These are phyloP conservation scores for Ziziphus jujuba DNA, from an alignment of 306 rosid genomes.

Conservation along the genomic window DNA sequence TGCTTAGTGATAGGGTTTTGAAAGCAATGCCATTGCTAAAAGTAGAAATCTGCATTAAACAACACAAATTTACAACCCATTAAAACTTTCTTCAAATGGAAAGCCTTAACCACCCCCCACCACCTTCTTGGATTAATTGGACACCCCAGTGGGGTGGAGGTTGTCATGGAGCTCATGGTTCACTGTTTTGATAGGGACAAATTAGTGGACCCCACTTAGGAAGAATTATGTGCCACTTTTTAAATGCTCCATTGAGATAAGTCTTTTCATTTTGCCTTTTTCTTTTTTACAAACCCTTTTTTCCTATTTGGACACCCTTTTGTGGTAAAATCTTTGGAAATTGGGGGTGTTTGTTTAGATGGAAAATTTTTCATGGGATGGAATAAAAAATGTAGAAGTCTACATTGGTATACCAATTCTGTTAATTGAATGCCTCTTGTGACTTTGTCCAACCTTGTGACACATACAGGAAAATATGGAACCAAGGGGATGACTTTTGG, in stretches of 20 bases:
- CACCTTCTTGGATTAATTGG: slow-evolving; percentile 15
- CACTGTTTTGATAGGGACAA: slow-evolving; percentile 1
- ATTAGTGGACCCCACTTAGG: slow-evolving; percentile 26
- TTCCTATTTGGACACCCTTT: slow-evolving; percentile 47
- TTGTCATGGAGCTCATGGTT: slow-evolving; percentile 21
- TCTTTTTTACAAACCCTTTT: slow-evolving; percentile 22
- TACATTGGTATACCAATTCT: slow-evolving; percentile 33
- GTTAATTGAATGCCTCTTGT: slow-evolving; percentile 3
- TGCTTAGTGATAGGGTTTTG: slow-evolving; percentile 23
- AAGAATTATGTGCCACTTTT: slow-evolving; percentile 29
- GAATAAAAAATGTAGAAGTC: background rate
- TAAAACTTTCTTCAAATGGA: slow-evolving; percentile 35
- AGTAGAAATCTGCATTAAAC: slow-evolving; percentile 38
- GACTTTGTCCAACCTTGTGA: slow-evolving; percentile 34
- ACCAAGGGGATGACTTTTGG: background rate
- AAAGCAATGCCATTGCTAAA: slow-evolving; percentile 37
- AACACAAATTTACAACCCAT: slow-evolving; percentile 27
- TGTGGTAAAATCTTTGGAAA: slow-evolving; percentile 25
- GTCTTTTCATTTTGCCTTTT: slow-evolving; percentile 7
- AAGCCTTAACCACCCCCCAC: slow-evolving; percentile 40
- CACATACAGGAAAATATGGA: background rate
- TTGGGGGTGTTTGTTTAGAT: slow-evolving; percentile 18
- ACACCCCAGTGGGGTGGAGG: slow-evolving; percentile 16
- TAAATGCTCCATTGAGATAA: slow-evolving; percentile 23
- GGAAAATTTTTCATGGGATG: background rate